Percentiles rank a stretch among this genome's conserved stretches.
Conservation (phyloP, 805 yeast species). For the Candida silvicultrix region DNA sequence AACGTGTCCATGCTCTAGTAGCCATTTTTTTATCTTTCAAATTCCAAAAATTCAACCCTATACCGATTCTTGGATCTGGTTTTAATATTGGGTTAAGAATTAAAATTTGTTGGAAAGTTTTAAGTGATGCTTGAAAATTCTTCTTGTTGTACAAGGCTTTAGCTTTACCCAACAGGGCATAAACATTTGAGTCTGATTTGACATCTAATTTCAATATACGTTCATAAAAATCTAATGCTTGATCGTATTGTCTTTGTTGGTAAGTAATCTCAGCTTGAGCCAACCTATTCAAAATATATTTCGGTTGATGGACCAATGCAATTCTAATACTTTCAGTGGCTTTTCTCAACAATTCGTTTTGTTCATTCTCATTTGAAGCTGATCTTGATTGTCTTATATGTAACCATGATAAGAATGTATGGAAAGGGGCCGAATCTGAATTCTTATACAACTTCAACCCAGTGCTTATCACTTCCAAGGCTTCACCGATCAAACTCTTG, state of each 20-base stretch:
- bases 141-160: slow-evolving; percentile 67
- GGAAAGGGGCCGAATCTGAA: slow-evolving; percentile 42
- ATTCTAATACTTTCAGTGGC: slow-evolving; percentile 42
- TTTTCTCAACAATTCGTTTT: slow-evolving; percentile 25
- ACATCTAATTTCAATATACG: slow-evolving; percentile 40
- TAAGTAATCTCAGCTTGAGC: slow-evolving; percentile 63
- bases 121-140: slow-evolving; percentile 68
- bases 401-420: slow-evolving; percentile 70
- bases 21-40: slow-evolving; percentile 78
- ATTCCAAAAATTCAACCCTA: slow-evolving; percentile 92
- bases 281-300: slow-evolving; percentile 44
- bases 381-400: slow-evolving; percentile 39
- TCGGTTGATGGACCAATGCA: slow-evolving; percentile 40
- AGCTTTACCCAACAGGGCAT: slow-evolving; percentile 81
- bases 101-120: slow-evolving; percentile 77
- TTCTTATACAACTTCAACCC: slow-evolving; percentile 41
- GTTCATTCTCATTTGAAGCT: slow-evolving; percentile 17
- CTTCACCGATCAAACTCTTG: slow-evolving; percentile 50
- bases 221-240: slow-evolving; percentile 67
- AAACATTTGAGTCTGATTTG: slow-evolving; percentile 53
- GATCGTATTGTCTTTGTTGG: slow-evolving; percentile 57
- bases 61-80: slow-evolving; percentile 93
- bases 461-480: slow-evolving; percentile 53
- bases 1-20: slow-evolving; percentile 72
- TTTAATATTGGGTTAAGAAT: slow-evolving; percentile 67